Percentiles rank a stretch among this genome's conserved stretches.
phyloP scores from a whole-genome alignment of 257 asterid genomes.

The Gardenia jasminoides region DNA sequence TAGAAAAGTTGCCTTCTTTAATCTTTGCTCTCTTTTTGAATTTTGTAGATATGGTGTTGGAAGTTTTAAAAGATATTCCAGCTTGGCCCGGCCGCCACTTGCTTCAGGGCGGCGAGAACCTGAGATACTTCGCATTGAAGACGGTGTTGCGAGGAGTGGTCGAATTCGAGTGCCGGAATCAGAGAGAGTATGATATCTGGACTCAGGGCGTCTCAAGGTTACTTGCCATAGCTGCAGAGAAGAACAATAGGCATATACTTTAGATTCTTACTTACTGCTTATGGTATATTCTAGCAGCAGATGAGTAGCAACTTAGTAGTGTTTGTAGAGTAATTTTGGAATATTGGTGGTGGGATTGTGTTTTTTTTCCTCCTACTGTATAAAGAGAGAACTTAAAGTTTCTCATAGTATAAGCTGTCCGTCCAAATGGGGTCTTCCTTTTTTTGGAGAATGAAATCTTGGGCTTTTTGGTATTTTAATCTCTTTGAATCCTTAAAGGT shows the following conservation, averaged over 20 bases:
- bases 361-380: constrained; percentile 26
- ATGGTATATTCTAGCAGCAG: not conserved
- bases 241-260: constrained; percentile 51
- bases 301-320: constrained; percentile 19
- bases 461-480: constrained; percentile 25
- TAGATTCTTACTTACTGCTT: constrained; percentile 16
- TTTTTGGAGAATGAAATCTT: constrained; percentile 35
- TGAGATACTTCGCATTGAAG: constrained; percentile 75
- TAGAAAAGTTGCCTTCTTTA: constrained; percentile 32
- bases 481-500: constrained; percentile 32
- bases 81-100: constrained; percentile 99
- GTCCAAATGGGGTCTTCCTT: constrained; percentile 34
- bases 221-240: constrained; percentile 72
- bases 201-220: constrained; percentile 93
- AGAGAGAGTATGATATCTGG: constrained; percentile 89
- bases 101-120: constrained; percentile 77
- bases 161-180: constrained; percentile 83
- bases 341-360: constrained; percentile 42
- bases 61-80: constrained; percentile 72
- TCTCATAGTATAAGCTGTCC: constrained; percentile 5
- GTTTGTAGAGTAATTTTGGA: constrained; percentile 23
- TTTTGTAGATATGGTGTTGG: constrained; percentile 72
- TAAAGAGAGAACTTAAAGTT: constrained; percentile 19
- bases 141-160: constrained; percentile 74
- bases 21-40: constrained; percentile 16